Evolutionary conservation across 306 rosid genomes (phyloP).

Genomic region (Trifolium repens): DNA sequence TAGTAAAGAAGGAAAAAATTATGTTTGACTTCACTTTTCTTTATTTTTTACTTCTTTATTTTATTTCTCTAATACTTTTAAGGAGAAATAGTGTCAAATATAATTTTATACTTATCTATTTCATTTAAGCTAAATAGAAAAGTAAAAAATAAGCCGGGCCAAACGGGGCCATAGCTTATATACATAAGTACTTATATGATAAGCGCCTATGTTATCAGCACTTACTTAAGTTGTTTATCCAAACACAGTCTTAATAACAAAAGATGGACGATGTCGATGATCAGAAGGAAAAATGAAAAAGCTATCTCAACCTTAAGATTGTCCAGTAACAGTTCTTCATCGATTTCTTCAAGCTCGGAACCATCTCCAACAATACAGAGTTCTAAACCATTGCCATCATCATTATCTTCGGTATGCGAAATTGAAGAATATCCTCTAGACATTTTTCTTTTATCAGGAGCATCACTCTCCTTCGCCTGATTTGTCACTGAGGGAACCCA

Average conservation of each 20-base stretch:
- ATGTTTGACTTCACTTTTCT: too few species aligned
- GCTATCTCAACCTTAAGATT: slow-evolving; percentile 65
- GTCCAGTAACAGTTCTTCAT: slow-evolving; percentile 75
- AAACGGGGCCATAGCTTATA: too few species aligned
- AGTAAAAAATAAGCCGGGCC: too few species aligned
- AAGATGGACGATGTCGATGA: slow-evolving; percentile 12
- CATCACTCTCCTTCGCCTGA: slow-evolving; percentile 69
- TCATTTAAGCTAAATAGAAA: too few species aligned
- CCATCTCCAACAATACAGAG: slow-evolving; percentile 59
- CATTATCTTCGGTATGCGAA: slow-evolving; percentile 59
- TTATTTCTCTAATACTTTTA: too few species aligned
- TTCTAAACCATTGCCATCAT: slow-evolving; percentile 62
- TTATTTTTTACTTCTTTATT: too few species aligned
- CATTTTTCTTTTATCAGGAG: slow-evolving; percentile 57
- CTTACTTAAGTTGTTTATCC: not conserved
- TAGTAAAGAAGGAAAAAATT: too few species aligned
- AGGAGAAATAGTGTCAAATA: too few species aligned
- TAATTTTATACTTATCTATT: too few species aligned
- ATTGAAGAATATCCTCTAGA: slow-evolving; percentile 73
- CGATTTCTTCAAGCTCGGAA: slow-evolving; percentile 54
- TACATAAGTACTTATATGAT: not conserved
- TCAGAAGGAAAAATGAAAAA: slow-evolving; percentile 30
- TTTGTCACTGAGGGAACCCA: slow-evolving; percentile 99
- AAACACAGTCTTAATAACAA: slow-evolving; percentile 6
- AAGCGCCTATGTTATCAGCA: not conserved